Evolutionary conservation across 371 early-diverging fungal species (phyloP).

Genomic region (Lichtheimia hyalospora): DNA sequence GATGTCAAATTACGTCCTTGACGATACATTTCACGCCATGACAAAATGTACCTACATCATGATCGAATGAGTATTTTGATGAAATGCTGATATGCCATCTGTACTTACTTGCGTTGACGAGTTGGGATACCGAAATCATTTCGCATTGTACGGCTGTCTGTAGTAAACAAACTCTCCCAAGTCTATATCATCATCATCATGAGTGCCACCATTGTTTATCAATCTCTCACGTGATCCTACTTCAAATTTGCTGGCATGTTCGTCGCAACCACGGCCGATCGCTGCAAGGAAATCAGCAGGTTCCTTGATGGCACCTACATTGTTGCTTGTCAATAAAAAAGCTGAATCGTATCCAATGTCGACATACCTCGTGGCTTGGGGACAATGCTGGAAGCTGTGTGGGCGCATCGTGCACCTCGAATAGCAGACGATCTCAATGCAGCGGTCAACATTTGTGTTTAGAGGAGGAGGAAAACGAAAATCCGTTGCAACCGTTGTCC

Average conservation of each 20-base stretch:
- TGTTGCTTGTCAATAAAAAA: not conserved
- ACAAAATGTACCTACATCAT: slow-evolving; percentile 12
- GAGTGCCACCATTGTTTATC: not conserved
- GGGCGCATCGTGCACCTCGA: slow-evolving; percentile 24
- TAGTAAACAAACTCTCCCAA: slow-evolving; percentile 66
- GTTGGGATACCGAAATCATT: slow-evolving; percentile 30
- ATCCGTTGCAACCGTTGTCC: not conserved
- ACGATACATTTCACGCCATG: slow-evolving; percentile 21
- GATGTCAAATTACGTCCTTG: slow-evolving; percentile 12
- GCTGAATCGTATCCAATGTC: not conserved
- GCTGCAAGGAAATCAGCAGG: slow-evolving; percentile 49
- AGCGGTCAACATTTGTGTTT: not conserved
- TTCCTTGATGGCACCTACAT: slow-evolving; percentile 45
- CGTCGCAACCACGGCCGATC: slow-evolving; percentile 64
- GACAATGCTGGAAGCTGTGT: slow-evolving; percentile 11
- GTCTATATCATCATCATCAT: slow-evolving; percentile 20
- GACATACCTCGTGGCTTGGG: slow-evolving; percentile 26
- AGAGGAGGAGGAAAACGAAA: not conserved
- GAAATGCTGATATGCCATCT: not conserved
- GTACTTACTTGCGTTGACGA: slow-evolving; percentile 24
- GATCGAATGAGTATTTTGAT: not conserved
- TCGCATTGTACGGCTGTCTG: slow-evolving; percentile 49
- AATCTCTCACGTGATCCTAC: slow-evolving; percentile 16
- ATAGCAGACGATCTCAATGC: slow-evolving; percentile 4
- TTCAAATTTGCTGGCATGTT: slow-evolving; percentile 56